phyloP scores from a whole-genome alignment of 345 rosid genomes.

The Melastoma malabathricum region DNA sequence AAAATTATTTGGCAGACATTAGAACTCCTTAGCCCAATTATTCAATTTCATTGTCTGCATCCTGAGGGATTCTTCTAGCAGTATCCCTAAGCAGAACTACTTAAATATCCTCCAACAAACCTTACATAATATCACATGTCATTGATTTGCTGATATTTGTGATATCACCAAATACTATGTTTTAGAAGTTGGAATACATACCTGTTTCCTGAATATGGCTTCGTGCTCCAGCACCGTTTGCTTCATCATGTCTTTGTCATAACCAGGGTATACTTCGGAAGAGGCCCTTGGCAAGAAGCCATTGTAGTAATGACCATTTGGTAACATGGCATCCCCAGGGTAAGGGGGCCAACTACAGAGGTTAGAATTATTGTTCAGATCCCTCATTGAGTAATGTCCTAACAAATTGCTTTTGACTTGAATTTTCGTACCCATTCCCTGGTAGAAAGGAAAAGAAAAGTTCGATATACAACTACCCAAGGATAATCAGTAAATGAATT shows the following conservation, averaged over 20 bases:
- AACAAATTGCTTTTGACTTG: conserved; percentile 61
- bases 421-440: conserved; percentile 78
- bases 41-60: too few species aligned
- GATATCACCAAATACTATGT: too few species aligned
- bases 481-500: neutral
- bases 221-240: conserved; percentile 79
- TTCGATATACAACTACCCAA: neutral
- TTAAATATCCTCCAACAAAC: too few species aligned
- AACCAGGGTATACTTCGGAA: conserved; percentile 34
- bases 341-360: conserved; percentile 50
- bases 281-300: conserved; percentile 32
- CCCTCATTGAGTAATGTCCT: conserved; percentile 60
- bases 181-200: conserved; percentile 7
- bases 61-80: too few species aligned
- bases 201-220: conserved; percentile 75
- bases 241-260: conserved; percentile 51
- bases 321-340: conserved; percentile 36
- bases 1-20: too few species aligned
- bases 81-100: too few species aligned
- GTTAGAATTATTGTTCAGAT: conserved; percentile 59
- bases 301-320: conserved; percentile 40
- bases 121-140: too few species aligned
- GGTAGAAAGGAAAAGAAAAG: conserved; percentile 10
- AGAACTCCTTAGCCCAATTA: too few species aligned
- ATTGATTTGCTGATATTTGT: too few species aligned